A percentile compares a stretch with the other conserved stretches of the same genome.
Evolutionary conservation across 2,329 filamentous ascomycete species (phyloP).

Genomic region (Scedosporium boydii): DNA sequence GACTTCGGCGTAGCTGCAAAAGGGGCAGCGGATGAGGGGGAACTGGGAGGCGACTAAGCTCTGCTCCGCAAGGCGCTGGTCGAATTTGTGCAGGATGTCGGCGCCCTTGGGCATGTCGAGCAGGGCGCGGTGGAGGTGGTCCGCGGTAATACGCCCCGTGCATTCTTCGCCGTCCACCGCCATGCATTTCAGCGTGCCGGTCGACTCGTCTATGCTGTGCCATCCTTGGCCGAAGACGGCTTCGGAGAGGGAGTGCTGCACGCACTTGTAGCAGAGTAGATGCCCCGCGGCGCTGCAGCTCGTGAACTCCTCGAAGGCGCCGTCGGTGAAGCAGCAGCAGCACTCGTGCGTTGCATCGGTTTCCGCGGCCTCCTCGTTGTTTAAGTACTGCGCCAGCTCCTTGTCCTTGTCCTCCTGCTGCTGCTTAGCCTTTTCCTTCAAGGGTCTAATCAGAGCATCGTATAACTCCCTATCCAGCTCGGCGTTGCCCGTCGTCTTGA

Average conservation of each 20-base stretch:
- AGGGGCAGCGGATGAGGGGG: slow-evolving; percentile 75
- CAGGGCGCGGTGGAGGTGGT: slow-evolving; percentile 65
- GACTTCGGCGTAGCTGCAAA: slow-evolving; percentile 84
- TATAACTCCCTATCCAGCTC: slow-evolving; percentile 56
- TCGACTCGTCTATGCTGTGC: slow-evolving; percentile 64
- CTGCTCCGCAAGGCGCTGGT: slow-evolving; percentile 71
- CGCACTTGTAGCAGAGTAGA: slow-evolving; percentile 72
- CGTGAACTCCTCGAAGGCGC: slow-evolving; percentile 64
- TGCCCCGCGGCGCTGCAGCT: slow-evolving; percentile 61
- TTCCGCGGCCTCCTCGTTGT: slow-evolving; percentile 49
- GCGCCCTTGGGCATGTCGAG: slow-evolving; percentile 56
- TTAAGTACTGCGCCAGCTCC: slow-evolving; percentile 41
- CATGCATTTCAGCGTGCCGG: slow-evolving; percentile 73
- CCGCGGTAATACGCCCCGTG: slow-evolving; percentile 58
- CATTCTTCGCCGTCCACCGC: slow-evolving; percentile 66
- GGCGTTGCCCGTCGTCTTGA: slow-evolving; percentile 56
- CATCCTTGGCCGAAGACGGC: slow-evolving; percentile 91
- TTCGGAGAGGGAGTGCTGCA: slow-evolving; percentile 73
- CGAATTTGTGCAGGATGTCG: slow-evolving; percentile 65
- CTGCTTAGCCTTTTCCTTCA: slow-evolving; percentile 33
- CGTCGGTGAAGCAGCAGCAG: slow-evolving; percentile 66
- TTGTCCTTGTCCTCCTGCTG: slow-evolving; percentile 42
- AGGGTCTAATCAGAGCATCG: slow-evolving; percentile 43
- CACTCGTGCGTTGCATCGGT: slow-evolving; percentile 56
- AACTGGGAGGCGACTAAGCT: slow-evolving; percentile 63